Evolutionary conservation across 208 protist species (phyloP).

Genomic region (Spironucleus salmonicida): DNA sequence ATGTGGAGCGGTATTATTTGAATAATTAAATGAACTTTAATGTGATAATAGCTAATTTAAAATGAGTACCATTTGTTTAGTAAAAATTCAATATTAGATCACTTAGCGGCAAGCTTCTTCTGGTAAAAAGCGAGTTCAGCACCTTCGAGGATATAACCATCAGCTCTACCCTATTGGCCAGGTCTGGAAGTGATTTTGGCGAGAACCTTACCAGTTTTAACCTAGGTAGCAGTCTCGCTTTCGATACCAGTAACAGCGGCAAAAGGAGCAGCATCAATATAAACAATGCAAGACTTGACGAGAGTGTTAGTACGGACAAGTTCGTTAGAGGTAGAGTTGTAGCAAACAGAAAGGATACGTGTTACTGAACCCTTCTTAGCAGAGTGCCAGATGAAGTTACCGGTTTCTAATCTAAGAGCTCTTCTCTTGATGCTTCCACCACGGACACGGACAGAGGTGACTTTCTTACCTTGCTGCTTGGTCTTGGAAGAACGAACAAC

Average conservation of each 20-base stretch:
- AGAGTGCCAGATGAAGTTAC: constrained; percentile 88
- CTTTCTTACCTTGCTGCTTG: constrained; percentile 52
- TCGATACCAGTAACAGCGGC: constrained; percentile 60
- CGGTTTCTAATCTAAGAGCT: constrained; percentile 85
- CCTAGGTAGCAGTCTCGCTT: constrained; percentile 31
- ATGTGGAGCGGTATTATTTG: too few species aligned
- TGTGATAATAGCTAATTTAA: too few species aligned
- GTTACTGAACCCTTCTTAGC: constrained; percentile 63
- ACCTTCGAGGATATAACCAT: constrained; percentile 95
- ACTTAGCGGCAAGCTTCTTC: constrained; percentile 65
- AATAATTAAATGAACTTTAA: too few species aligned
- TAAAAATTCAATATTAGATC: background rate
- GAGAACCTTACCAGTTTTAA: constrained; percentile 30
- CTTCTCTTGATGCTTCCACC: constrained; percentile 93
- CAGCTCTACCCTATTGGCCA: constrained; percentile 83
- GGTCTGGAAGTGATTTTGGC: constrained; percentile 81
- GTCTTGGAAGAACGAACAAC: constrained; percentile 38
- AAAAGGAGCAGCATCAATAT: constrained; percentile 90
- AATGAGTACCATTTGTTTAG: too few species aligned
- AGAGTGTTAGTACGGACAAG: constrained; percentile 97
- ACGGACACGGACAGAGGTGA: constrained; percentile 74
- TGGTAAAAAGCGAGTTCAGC: constrained; percentile 96
- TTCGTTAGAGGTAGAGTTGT: constrained; percentile 98
- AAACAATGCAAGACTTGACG: constrained; percentile 88
- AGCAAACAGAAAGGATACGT: constrained; percentile 91